phyloP scores from a whole-genome alignment of 208 protist genomes.

The Leishmania arabica region DNA sequence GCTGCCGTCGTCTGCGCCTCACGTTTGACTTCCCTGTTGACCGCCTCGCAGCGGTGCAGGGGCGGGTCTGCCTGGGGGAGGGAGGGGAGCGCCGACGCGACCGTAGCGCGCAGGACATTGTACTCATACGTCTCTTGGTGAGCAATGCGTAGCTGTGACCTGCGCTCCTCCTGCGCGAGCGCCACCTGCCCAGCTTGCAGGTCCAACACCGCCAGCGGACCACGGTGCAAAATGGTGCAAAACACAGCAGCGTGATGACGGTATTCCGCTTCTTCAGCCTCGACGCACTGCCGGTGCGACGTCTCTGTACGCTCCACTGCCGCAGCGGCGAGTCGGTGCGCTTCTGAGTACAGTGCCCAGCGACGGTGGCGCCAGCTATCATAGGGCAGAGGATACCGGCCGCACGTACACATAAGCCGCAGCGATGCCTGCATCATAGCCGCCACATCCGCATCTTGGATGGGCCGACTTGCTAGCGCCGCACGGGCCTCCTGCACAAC shows the following conservation, averaged over 20 bases:
- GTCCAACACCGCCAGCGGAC: neutral
- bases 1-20: neutral
- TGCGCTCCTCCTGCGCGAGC: constrained; percentile 2
- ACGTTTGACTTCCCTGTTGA: no score
- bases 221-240: neutral
- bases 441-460: neutral
- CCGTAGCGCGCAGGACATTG: neutral
- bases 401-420: neutral
- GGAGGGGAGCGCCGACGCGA: neutral
- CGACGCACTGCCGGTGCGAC: neutral
- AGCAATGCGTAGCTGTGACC: neutral
- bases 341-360: constrained; percentile 1
- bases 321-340: neutral
- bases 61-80: neutral
- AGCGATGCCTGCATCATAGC: neutral
- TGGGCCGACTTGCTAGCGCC: constrained; percentile 6
- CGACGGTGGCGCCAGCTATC: constrained; percentile 3
- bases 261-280: neutral
- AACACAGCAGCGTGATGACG: neutral
- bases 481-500: constrained; percentile 11
- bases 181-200: neutral
- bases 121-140: constrained; percentile 2
- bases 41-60: neutral
- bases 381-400: neutral
- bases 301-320: neutral